Conservation (phyloP, 2,329 filamentous ascomycete genomes). For the Penicillium sp. region DNA sequence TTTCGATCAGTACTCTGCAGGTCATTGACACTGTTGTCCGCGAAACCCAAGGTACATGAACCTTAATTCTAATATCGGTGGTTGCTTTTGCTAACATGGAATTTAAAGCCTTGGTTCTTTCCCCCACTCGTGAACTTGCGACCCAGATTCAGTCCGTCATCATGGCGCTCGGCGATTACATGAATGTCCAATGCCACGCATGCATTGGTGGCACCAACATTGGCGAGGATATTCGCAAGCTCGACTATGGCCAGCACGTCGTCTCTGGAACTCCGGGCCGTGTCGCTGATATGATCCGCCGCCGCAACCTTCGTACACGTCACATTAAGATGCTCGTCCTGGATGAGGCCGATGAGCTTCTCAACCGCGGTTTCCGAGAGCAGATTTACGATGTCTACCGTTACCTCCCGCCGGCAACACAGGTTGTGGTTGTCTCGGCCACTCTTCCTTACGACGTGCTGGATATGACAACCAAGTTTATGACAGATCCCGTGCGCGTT, state of each 20-base stretch:
- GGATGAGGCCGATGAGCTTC: constrained; percentile 99
- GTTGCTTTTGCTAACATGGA: constrained; percentile 6
- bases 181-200: constrained; percentile 98
- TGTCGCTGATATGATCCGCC: constrained; percentile 99
- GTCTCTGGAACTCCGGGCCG: constrained; percentile 97
- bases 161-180: constrained; percentile 98
- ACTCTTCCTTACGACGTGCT: constrained; percentile 99
- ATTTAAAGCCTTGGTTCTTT: constrained; percentile 75
- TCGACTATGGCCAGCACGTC: constrained; percentile 93
- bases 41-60: constrained; percentile 69
- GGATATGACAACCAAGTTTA: constrained; percentile 99
- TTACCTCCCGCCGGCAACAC: constrained; percentile 93
- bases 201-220: constrained; percentile 99
- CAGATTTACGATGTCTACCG: constrained; percentile 99
- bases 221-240: constrained; percentile 97
- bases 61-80: accelerated
- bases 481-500: constrained; percentile 98
- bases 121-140: constrained; percentile 91
- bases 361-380: constrained; percentile 97
- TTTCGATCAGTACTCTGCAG: constrained; percentile 93
- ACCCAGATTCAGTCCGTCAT: constrained; percentile 99
- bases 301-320: constrained; percentile 94
- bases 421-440: constrained; percentile 96
- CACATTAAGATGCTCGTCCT: constrained; percentile 99
- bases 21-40: constrained; percentile 91